phyloP scores from a whole-genome alignment of 495 filamentous ascomycete species.

The Penicillium tannophilum region DNA sequence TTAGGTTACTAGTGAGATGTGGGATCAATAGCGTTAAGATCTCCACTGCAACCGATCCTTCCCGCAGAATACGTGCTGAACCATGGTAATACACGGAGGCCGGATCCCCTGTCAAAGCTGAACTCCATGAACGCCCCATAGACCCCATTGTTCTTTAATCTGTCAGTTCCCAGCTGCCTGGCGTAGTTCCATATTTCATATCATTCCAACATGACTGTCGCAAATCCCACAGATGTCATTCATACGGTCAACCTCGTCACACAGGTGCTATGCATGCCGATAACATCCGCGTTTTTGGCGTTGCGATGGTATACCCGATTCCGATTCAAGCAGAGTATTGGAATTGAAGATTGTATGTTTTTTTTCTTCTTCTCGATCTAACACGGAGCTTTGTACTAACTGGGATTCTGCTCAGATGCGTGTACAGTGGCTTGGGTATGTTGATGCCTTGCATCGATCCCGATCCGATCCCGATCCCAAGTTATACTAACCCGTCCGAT shows the following conservation, averaged over 20 bases:
- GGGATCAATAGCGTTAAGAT: conserved; percentile 4
- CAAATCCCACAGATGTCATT: conserved; percentile 36
- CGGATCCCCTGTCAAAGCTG: background rate
- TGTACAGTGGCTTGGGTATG: conserved; percentile 41
- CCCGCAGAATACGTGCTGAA: conserved; percentile 2
- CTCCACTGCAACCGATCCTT: background rate
- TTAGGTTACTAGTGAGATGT: background rate
- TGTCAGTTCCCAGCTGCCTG: background rate
- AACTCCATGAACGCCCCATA: background rate
- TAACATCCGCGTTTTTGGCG: conserved; percentile 40
- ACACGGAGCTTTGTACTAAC: conserved; percentile 16
- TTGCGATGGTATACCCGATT: conserved; percentile 42
- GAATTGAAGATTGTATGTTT: conserved; percentile 46
- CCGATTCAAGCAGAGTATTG: conserved; percentile 37
- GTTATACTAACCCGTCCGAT: background rate
- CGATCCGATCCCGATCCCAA: background rate
- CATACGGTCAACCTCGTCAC: conserved; percentile 44
- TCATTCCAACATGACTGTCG: conserved; percentile 1
- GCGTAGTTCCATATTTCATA: background rate
- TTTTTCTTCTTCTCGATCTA: background rate
- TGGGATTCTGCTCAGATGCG: conserved; percentile 22
- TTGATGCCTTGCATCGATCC: background rate
- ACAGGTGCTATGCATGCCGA: conserved; percentile 48
- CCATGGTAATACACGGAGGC: background rate
- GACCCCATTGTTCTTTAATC: conserved; percentile 1